These are phyloP conservation scores for Deakozyma indianensis DNA, from an alignment of 805 yeast genomes.

Conservation along the genomic window DNA sequence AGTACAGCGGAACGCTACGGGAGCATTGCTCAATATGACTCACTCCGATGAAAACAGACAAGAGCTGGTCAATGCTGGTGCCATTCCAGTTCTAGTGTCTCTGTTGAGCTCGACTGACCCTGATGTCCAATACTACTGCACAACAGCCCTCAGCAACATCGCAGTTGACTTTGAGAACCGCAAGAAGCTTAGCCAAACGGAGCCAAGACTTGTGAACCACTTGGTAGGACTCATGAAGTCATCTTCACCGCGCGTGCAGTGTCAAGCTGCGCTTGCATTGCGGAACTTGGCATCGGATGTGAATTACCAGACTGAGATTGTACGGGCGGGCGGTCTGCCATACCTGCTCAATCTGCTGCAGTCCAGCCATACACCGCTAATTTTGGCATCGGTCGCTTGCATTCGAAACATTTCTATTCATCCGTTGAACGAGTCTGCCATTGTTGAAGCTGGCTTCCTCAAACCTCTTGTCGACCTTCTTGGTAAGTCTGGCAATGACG, in stretches of 20 bases:
- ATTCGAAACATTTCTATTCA: conserved; percentile 94
- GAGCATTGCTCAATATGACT: conserved; percentile 95
- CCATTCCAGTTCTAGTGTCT: conserved; percentile 90
- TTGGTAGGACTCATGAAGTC: conserved; percentile 87
- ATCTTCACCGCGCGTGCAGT: conserved; percentile 86
- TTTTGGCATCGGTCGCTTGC: conserved; percentile 95
- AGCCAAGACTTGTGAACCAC: conserved; percentile 80
- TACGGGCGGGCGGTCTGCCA: conserved; percentile 88
- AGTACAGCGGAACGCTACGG: conserved; percentile 97
- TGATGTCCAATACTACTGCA: conserved; percentile 96
- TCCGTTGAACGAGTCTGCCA: conserved; percentile 88
- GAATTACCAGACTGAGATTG: conserved; percentile 89
- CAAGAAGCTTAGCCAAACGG: conserved; percentile 75
- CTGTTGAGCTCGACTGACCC: conserved; percentile 76
- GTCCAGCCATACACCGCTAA: conserved; percentile 80
- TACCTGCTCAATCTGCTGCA: conserved; percentile 82
- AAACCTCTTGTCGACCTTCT: conserved; percentile 78
- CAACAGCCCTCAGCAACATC: conserved; percentile 90
- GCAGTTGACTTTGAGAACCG: conserved; percentile 94
- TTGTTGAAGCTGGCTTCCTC: conserved; percentile 92
- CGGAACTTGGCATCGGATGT: conserved; percentile 94
- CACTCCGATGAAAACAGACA: conserved; percentile 93
- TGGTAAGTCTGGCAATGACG: conserved; percentile 70
- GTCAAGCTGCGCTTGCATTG: conserved; percentile 94
- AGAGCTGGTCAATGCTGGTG: conserved; percentile 94